Percentiles rank a stretch among this genome's conserved stretches.
Evolutionary conservation across 306 rosid genomes (phyloP).

Genomic region (Cucumis sativus): Cucumber_9930_V3 NC_026660.2:25547501-25548000

Average conservation of each 20-base stretch:
- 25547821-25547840: background rate
- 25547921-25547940: background rate
- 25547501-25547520: background rate
- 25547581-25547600: background rate
- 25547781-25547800: background rate
- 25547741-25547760: background rate
- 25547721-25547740: background rate
- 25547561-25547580: background rate
- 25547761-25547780: background rate
- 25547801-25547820: background rate
- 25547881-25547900: background rate
- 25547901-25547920: background rate
- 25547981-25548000: background rate
- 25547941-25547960: background rate
- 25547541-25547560: background rate
- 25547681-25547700: background rate
- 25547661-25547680: background rate
- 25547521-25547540: background rate
- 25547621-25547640: background rate
- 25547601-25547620: background rate
- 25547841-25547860: background rate
- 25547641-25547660: background rate
- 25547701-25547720: background rate
- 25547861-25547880: background rate
- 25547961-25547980: background rate